Evolutionary conservation across 2,329 filamentous ascomycete species (phyloP).

Genomic region (Fusarium brachygibbosum): DNA sequence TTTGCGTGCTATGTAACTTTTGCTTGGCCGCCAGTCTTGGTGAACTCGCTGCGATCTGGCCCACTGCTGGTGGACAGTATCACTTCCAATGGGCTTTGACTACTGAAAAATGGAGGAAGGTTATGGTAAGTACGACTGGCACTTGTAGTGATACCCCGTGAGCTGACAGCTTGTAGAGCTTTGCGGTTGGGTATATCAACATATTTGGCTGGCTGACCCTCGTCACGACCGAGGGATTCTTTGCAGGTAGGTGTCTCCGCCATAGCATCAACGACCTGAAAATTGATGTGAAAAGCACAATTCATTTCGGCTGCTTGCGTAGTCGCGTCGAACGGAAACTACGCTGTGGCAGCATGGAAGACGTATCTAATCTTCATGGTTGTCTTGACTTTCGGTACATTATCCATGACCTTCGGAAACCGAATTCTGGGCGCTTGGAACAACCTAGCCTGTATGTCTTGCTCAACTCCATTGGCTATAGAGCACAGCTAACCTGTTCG

Average conservation of each 20-base stretch:
- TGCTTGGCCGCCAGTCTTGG: slow-evolving; percentile 58
- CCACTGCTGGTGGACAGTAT: slow-evolving; percentile 62
- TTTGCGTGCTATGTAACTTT: slow-evolving; percentile 61
- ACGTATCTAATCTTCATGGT: slow-evolving; percentile 60
- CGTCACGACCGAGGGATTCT: slow-evolving; percentile 60
- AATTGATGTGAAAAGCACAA: slow-evolving; percentile 51
- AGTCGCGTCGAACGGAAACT: slow-evolving; percentile 56
- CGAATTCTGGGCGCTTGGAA: slow-evolving; percentile 59
- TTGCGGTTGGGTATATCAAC: slow-evolving; percentile 59
- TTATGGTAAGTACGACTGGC: slow-evolving; percentile 47
- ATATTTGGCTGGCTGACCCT: slow-evolving; percentile 62
- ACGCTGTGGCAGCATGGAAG: slow-evolving; percentile 55
- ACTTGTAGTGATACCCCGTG: background rate
- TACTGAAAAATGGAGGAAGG: slow-evolving; percentile 55
- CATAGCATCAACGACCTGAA: rapidly evolving
- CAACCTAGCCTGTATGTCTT: slow-evolving; percentile 54
- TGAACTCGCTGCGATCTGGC: slow-evolving; percentile 61
- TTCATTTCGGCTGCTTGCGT: slow-evolving; percentile 60
- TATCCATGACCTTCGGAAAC: slow-evolving; percentile 59
- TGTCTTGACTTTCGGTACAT: slow-evolving; percentile 32
- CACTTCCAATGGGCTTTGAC: slow-evolving; percentile 60
- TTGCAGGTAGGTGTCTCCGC: slow-evolving; percentile 52
- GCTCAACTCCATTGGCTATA: rapidly evolving
- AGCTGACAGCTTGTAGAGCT: slow-evolving; percentile 51
- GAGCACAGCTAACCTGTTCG: background rate